Base-by-base conservation (phyloP, 257 asterid genomes). In the Phtheirospermum japonicum region DNA sequence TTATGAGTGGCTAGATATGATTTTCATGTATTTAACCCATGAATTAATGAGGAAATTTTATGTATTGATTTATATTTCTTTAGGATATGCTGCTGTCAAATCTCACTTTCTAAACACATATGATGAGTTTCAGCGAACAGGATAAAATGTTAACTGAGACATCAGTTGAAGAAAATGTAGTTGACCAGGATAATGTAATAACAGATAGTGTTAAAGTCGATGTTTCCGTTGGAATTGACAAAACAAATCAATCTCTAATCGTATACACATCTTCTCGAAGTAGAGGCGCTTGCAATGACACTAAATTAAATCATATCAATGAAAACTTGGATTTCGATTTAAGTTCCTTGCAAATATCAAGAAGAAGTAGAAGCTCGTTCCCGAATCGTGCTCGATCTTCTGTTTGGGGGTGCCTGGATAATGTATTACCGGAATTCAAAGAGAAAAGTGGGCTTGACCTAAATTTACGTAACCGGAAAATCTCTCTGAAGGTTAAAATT, bases 401-500 rank as follows among this genome's bases (percentile, higher is more conserved):
- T 26, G 79, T 13, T 53, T 85, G 95, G 95, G 88, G 88, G 36
- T 52, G 66, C 8, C 70, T 70, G 65, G 79, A 76, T 52, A 65
- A 55, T 76, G 53, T 64, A 32, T 60, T 71, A 32, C 78, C 81
- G 51, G 73, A 52, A 63, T 37, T 68, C 51, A 77, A 76, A 66
- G 86, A 60, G 18, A 74, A 73, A 60, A 51, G 63, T 60, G 71
- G 34, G 49, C 46, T 63, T 20, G 64, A 67, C 64, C 73, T 48
- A 16, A 34, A 71, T 80, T 73, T 54, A 68, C 74, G 67, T 64
- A 71, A 81, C 57, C 66, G 37, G 10, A 71, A 69, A 16, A 81
- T 86, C 63, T 66, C 86, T 70, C 69, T 87, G 80, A 90, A 87
- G 83, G 80, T 87, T 64, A 90, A 75, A 79, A 70, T 87, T 62